These are phyloP conservation scores for Aspergillus niger DNA, from an alignment of 2,329 filamentous ascomycete species.

Conservation along the genomic window DNA sequence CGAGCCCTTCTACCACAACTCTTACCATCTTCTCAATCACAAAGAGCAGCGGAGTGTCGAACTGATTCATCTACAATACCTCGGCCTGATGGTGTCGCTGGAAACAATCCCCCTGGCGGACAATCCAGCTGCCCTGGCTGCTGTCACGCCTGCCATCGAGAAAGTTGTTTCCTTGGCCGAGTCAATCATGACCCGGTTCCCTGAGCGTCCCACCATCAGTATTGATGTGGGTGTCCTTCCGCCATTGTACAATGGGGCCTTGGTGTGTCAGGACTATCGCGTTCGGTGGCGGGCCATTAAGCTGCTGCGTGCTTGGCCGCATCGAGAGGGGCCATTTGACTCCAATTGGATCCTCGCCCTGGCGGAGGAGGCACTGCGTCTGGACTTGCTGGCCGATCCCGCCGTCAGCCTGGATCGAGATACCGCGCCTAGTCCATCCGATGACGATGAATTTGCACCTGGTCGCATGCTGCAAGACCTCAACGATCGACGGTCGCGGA, in stretches of 20 bases:
- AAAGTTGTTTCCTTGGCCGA: not conserved
- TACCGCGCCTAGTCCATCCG: not conserved
- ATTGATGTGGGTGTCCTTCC: not conserved
- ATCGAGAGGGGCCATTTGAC: slow-evolving; percentile 1
- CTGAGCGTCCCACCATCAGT: not conserved
- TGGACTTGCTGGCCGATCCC: not conserved
- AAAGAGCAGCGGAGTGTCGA: not conserved
- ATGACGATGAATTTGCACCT: not conserved
- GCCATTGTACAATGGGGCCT: not conserved
- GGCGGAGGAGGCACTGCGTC: not conserved
- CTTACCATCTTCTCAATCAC: not conserved
- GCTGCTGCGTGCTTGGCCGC: slow-evolving; percentile 3
- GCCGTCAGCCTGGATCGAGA: not conserved
- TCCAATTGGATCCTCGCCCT: not conserved
- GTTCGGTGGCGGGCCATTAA: slow-evolving; percentile 1
- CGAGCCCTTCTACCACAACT: not conserved
- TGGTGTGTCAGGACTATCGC: not conserved
- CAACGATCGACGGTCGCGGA: not conserved
- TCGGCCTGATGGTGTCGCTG: not conserved
- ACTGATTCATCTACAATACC: not conserved
- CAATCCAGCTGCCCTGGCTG: not conserved
- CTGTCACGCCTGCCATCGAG: not conserved
- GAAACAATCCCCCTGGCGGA: not conserved
- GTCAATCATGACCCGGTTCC: not conserved
- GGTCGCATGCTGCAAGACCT: not conserved